Conservation (phyloP, 805 yeast species). For the Candida morakotiae region DNA sequence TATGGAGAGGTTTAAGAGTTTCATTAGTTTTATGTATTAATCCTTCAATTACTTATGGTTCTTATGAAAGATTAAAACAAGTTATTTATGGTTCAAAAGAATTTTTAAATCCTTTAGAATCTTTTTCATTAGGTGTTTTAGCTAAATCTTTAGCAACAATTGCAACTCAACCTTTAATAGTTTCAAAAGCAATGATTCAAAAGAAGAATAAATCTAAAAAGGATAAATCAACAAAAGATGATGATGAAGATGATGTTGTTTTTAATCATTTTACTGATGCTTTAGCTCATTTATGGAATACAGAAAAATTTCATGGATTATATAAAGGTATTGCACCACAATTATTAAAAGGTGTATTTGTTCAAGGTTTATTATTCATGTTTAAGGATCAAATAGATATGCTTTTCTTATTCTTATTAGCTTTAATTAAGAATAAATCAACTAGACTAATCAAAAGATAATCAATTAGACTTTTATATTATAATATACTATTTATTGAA, state of each 20-base stretch:
- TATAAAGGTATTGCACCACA: slow-evolving; percentile 85
- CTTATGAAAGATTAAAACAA: slow-evolving; percentile 64
- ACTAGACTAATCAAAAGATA: slow-evolving; percentile 2
- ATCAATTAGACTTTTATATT: background rate
- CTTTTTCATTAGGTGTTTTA: slow-evolving; percentile 70
- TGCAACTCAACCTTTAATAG: slow-evolving; percentile 79
- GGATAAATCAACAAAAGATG: slow-evolving; percentile 16
- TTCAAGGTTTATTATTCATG: slow-evolving; percentile 80
- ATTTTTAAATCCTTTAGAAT: slow-evolving; percentile 56
- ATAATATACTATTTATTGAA: slow-evolving; percentile 2
- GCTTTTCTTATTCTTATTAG: slow-evolving; percentile 32
- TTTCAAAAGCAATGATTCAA: slow-evolving; percentile 80
- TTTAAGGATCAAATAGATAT: slow-evolving; percentile 65
- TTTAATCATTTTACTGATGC: slow-evolving; percentile 63
- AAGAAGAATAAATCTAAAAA: slow-evolving; percentile 25
- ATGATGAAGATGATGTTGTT: slow-evolving; percentile 34
- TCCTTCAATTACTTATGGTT: slow-evolving; percentile 84
- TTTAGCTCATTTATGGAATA: slow-evolving; percentile 51
- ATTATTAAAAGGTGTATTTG: slow-evolving; percentile 73
- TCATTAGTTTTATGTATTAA: slow-evolving; percentile 72
- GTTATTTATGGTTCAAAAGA: slow-evolving; percentile 40
- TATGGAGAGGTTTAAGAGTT: slow-evolving; percentile 84
- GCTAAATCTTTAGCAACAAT: slow-evolving; percentile 79
- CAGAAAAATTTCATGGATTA: slow-evolving; percentile 62
- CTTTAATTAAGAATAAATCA: slow-evolving; percentile 18